These are phyloP conservation scores for Cutaneotrichosporon sp. DNA, from an alignment of 1,284 basidiomycete species.

Conservation along the genomic window DNA sequence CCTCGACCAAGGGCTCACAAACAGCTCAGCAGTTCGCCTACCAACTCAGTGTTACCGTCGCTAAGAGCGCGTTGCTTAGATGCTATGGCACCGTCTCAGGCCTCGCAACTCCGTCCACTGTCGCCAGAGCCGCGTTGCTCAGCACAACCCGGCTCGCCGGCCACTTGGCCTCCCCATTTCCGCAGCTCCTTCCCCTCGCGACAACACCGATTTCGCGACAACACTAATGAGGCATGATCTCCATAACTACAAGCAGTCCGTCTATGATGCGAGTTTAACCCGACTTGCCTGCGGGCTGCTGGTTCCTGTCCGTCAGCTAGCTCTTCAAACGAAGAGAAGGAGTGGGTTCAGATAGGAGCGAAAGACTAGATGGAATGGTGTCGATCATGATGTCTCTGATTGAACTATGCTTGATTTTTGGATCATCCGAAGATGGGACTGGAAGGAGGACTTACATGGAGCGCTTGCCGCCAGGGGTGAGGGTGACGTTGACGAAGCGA, in stretches of 20 bases:
- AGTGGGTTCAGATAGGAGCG: slow-evolving; percentile 63
- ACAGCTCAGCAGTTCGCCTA: too few relatives aligned
- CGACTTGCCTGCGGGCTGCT: slow-evolving; percentile 48
- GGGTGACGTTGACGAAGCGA: slow-evolving; percentile 78
- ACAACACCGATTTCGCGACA: too few relatives aligned
- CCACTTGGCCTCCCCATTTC: too few relatives aligned
- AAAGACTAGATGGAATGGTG: slow-evolving; percentile 45
- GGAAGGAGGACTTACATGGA: slow-evolving; percentile 69
- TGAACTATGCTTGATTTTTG: slow-evolving; percentile 79
- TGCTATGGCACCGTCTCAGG: too few relatives aligned
- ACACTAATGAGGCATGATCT: slow-evolving; percentile 17
- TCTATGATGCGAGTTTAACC: slow-evolving; percentile 33
- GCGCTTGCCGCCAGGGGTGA: slow-evolving; percentile 86
- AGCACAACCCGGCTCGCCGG: too few relatives aligned
- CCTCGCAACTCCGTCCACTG: too few relatives aligned
- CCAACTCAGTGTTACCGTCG: too few relatives aligned
- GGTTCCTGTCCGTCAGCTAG: slow-evolving; percentile 36
- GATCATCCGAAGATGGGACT: slow-evolving; percentile 55
- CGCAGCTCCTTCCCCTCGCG: too few relatives aligned
- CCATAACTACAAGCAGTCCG: slow-evolving; percentile 22
- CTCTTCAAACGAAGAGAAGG: not conserved
- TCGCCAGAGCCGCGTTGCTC: too few relatives aligned
- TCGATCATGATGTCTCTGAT: slow-evolving; percentile 70
- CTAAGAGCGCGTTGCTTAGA: too few relatives aligned
- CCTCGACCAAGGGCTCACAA: too few relatives aligned